Evolutionary conservation across 768 basidiomycete genomes (phyloP), one percentile per base, ranked within the genome.

Genomic region (Mycena alexandri): DNA sequence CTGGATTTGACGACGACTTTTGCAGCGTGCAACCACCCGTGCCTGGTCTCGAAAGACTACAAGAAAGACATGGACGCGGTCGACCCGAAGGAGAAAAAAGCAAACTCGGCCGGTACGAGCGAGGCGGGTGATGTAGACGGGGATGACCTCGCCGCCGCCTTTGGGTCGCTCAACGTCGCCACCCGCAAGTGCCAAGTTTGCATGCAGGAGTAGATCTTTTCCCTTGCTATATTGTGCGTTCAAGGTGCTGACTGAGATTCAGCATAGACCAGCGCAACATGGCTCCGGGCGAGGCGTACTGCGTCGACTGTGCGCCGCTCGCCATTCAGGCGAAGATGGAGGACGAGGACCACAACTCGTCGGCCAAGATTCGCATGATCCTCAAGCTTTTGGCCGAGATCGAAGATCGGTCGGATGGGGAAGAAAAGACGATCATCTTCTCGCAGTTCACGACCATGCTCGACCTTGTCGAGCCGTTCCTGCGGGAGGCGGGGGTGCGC

Each of bases 371-470:
- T 58, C 85, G 90, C 36, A 95, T 92, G 86, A 85, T 94, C 43
- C 72, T 98, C 53, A 85, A 91, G 72, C 78, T 98, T 12, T 80
- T 99, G 46, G 72, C 80, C 13, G 84, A 89, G 19, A 89, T 95
- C 58, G 86, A 90, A 17, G 79, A 83, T 53, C 83, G 87, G 57
- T 84, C 87, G 13, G 79, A 86, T 16, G 76, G 83, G 17, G 78
- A 81, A 67, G 95, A 98, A 75, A 99, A 98, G 85, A 97, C 96
- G 0, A 99, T 99, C 69, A 90, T 99, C 22, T 99, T 98, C 76
- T 96, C 94, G 0, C 96, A 98, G 75, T 94, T 94, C 69, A 98
- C 97, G 1, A 84, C 86, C 58, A 89, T 94, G 92, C 81, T 99
- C 67, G 89, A 96, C 76, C 75, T 98, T 62, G 84, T 98, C 50